Evolutionary conservation across 139 green algal species (phyloP), one percentile per base, ranked within the genome.

Genomic region (Tetradesmus lagerheimii): DNA sequence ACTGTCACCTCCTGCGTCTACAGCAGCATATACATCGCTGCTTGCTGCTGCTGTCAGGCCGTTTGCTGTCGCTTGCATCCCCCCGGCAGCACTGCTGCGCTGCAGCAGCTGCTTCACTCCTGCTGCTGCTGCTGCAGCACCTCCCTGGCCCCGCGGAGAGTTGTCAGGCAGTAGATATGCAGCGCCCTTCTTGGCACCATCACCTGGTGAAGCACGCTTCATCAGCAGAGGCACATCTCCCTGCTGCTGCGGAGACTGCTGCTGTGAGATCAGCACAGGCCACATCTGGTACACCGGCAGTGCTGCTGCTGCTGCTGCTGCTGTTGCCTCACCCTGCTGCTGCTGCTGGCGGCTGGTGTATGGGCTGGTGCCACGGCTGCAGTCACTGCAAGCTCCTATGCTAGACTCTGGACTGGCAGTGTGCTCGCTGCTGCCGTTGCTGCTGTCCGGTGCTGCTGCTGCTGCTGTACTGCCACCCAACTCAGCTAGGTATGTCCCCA

Each of bases 301-400:
- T 16, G n/a, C n/a, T 34, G n/a, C 80, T 27, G 31, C 2, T 16
- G 12, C 1, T 16, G n/a, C n/a, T 34, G n/a, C 80, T 27, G 31
- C 2, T 16, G 12, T 9, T 20, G 43, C 80, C 39, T 50, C 80
- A 71, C 9, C 47, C 80, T 74, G 80, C 80, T 74, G 80, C 80
- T 74, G 80, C 45, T 86, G 80, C 47, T 74, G 80, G 29, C 47
- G 35, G n/a, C 25, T 34, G 25, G 79, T 85, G 41, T 85, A 41
- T 67, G 79, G 45, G 29, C 81, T 87, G 53, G 25, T 87, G 81
- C 81, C 39, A 34, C 80, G 43, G 80, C 81, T 87, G 53, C 81
- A 57, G 81, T 87, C 53, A 20, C 81, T 86, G 29, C 50, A 27
- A 0, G 41, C 35, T 16, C 2, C 76, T 83, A n/a, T 71, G 57